These are phyloP conservation scores for Daldinia loculata DNA, from an alignment of 495 filamentous ascomycete species.

Conservation along the genomic window DNA sequence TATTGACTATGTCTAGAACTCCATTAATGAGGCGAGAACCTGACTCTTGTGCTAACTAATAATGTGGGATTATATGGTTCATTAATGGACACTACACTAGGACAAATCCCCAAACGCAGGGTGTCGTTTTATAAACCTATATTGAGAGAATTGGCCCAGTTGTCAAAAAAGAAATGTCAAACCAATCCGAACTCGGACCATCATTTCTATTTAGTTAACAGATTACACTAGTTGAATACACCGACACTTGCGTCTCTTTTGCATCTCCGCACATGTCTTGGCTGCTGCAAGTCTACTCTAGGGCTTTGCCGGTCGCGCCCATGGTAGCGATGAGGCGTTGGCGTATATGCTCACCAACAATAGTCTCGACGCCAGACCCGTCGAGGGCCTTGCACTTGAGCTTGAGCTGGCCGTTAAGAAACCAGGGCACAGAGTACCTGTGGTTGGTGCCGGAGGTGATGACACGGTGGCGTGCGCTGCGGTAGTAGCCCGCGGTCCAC, in stretches of 20 bases:
- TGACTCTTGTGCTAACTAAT: no score
- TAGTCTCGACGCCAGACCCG: conserved; percentile 36
- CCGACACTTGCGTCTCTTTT: background rate
- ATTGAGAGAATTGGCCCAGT: background rate
- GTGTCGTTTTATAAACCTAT: background rate
- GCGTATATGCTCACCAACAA: conserved; percentile 37
- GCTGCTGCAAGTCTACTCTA: conserved; percentile 8
- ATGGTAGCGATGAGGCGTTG: conserved; percentile 35
- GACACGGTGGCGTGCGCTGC: conserved; percentile 38
- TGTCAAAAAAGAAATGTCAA: background rate
- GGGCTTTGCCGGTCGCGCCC: conserved; percentile 33
- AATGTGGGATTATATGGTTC: background rate
- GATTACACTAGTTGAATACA: background rate
- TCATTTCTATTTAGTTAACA: background rate
- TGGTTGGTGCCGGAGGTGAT: conserved; percentile 31
- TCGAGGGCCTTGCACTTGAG: conserved; percentile 33
- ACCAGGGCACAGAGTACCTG: conserved; percentile 31
- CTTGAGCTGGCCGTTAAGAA: conserved; percentile 39
- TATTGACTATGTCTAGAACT: background rate
- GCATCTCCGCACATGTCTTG: background rate
- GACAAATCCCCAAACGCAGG: background rate
- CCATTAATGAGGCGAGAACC: no score
- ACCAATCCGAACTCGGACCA: background rate
- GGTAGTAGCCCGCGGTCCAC: conserved; percentile 31
- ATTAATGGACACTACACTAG: background rate